Conservation (phyloP, 306 rosid genomes). For the Rosa rugosa region DNA sequence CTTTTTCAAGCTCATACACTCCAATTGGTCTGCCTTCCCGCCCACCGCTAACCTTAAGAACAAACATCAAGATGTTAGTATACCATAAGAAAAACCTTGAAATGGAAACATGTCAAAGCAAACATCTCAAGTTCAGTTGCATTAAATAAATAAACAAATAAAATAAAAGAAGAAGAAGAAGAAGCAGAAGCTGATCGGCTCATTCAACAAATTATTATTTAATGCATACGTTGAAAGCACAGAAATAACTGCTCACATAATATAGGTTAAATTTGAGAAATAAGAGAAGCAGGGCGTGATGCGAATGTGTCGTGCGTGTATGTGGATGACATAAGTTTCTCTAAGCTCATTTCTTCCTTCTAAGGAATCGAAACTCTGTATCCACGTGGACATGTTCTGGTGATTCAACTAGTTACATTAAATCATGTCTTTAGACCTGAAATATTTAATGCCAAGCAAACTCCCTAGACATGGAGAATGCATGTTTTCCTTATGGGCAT, state of each 20-base stretch:
- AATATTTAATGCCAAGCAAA: neutral
- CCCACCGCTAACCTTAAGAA: conserved; percentile 74
- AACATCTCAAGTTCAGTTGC: conserved; percentile 8
- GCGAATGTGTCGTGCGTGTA: neutral
- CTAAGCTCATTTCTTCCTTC: neutral
- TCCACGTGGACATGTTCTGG: neutral
- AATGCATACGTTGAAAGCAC: neutral
- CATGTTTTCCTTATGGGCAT: neutral
- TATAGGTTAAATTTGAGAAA: neutral
- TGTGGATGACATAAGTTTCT: neutral
- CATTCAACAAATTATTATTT: neutral
- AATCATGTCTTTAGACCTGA: neutral
- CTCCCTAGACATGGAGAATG: neutral
- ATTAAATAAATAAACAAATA: neutral
- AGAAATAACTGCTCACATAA: neutral
- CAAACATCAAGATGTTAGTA: conserved; percentile 23
- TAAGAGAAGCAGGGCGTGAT: neutral
- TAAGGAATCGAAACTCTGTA: neutral
- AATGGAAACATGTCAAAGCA: conserved; percentile 5
- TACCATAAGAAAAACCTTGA: neutral
- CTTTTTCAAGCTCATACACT: conserved; percentile 92
- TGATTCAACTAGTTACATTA: neutral
- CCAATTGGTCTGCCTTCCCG: conserved; percentile 95
- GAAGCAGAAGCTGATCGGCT: neutral
- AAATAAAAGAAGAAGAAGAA: no score